These are phyloP conservation scores for Rhodamnia rubescens DNA, from an alignment of 345 rosid species.

Conservation along the genomic window DNA sequence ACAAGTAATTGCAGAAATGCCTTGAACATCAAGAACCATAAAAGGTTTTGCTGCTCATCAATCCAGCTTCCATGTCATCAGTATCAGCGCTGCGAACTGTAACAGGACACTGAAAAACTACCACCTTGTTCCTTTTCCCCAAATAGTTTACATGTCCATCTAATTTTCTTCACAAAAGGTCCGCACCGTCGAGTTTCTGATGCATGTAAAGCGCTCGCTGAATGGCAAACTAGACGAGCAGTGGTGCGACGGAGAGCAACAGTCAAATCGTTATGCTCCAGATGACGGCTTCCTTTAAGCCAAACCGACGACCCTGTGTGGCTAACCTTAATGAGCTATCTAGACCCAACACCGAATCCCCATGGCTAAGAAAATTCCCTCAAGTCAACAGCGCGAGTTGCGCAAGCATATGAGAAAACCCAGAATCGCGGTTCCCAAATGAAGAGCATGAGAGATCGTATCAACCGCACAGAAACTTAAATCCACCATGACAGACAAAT, in stretches of 20 bases:
- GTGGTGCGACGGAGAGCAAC: neutral
- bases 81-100: neutral
- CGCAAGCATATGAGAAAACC: neutral
- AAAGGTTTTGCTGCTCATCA: neutral
- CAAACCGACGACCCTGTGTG: neutral
- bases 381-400: neutral
- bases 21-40: neutral
- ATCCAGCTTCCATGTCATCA: neutral
- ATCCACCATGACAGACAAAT: neutral
- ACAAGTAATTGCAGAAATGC: neutral
- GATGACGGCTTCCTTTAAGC: neutral
- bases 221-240: neutral
- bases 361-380: neutral
- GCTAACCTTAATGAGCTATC: neutral
- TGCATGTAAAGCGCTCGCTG: neutral
- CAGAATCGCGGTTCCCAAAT: neutral
- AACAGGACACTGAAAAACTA: neutral
- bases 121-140: neutral
- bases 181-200: neutral
- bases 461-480: neutral
- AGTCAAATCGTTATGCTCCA: neutral
- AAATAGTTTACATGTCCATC: neutral
- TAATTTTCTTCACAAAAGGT: neutral
- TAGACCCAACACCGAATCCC: neutral
- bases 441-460: neutral